Evolutionary conservation across 257 asterid species (phyloP).

Genomic region (Solanum chilense): DNA sequence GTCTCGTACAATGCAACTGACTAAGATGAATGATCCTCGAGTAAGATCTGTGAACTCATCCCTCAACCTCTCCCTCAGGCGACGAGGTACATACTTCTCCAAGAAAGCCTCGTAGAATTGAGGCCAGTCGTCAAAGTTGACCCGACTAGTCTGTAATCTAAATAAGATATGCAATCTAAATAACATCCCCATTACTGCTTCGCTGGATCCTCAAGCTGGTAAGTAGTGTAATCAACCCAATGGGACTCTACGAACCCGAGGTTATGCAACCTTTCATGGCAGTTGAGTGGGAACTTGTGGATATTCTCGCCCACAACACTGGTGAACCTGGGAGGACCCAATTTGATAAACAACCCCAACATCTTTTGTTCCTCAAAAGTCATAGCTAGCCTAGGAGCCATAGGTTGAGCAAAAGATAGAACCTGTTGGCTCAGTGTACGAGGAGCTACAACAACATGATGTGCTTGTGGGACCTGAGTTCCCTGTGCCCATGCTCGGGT

Average conservation of each 20-base stretch:
- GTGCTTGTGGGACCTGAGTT: not conserved
- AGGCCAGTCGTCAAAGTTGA: not conserved
- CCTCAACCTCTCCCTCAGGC: not conserved
- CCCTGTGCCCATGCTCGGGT: not conserved
- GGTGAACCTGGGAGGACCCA: not conserved
- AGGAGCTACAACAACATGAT: not conserved
- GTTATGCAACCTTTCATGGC: not conserved
- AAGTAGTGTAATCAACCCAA: not conserved
- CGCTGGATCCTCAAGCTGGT: not conserved
- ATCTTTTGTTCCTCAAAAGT: not conserved
- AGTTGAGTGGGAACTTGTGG: not conserved
- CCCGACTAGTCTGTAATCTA: not conserved
- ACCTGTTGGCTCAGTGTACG: not conserved
- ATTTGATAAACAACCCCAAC: not conserved
- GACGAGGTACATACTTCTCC: not conserved
- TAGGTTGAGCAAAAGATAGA: not conserved
- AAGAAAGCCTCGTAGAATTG: not conserved
- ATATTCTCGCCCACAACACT: not conserved
- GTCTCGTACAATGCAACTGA: not conserved
- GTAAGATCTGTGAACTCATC: not conserved
- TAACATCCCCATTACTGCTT: not conserved
- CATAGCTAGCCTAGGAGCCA: not conserved
- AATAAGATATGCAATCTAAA: too few species aligned
- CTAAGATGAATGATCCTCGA: not conserved
- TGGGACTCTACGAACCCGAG: not conserved